These are phyloP conservation scores for Amorphotheca resinae DNA, from an alignment of 495 filamentous ascomycete genomes.

Conservation along the genomic window DNA sequence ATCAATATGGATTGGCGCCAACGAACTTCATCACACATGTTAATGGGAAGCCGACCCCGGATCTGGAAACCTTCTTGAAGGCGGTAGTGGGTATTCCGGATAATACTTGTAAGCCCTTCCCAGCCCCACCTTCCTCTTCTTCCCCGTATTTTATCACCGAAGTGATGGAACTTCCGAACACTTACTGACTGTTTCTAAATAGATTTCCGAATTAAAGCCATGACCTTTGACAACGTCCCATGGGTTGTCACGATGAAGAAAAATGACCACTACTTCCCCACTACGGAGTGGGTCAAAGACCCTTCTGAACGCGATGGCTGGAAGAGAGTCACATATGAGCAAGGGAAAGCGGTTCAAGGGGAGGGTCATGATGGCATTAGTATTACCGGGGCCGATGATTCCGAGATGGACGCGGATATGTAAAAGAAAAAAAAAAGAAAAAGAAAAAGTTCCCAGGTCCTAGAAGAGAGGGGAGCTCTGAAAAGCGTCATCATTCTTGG, in stretches of 20 bases:
- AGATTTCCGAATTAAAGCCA: constrained; percentile 85
- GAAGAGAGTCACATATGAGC: constrained; percentile 60
- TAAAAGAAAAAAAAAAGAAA: too few relatives aligned
- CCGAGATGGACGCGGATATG: constrained; percentile 16
- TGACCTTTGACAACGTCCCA: constrained; percentile 95
- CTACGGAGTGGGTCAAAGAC: constrained; percentile 77
- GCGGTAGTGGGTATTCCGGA: constrained; percentile 80
- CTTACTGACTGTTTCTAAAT: constrained; percentile 5
- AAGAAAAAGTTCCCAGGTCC: too few relatives aligned
- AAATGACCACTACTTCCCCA: constrained; percentile 97
- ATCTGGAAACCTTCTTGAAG: constrained; percentile 65
- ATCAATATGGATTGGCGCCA: constrained; percentile 83
- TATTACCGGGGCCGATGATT: constrained; percentile 9
- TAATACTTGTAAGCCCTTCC: constrained; percentile 60
- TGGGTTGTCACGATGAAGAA: constrained; percentile 99
- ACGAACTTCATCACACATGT: constrained; percentile 97
- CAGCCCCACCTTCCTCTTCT: constrained; percentile 1
- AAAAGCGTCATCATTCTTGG: too few relatives aligned
- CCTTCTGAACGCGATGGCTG: constrained; percentile 48
- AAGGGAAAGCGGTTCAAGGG: constrained; percentile 36
- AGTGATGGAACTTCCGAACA: neutral
- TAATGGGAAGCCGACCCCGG: constrained; percentile 71
- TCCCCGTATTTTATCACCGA: too few relatives aligned
- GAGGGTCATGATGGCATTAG: constrained; percentile 27
- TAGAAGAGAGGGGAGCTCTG: too few relatives aligned